Evolutionary conservation across 306 rosid species (phyloP).

Genomic region (Cotoneaster glaucophyllus): DNA sequence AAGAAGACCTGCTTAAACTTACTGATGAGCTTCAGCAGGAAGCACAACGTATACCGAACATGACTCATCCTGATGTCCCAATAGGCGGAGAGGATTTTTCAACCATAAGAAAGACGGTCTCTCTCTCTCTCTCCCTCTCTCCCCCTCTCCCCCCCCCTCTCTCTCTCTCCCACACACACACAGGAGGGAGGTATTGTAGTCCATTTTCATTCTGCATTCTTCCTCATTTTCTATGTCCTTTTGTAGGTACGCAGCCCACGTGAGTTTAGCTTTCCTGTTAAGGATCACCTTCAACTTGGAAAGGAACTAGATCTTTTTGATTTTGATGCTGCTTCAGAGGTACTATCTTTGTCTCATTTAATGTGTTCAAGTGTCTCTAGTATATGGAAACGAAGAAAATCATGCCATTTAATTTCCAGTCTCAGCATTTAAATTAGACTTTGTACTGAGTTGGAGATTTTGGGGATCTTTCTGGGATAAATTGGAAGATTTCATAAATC

Average conservation of each 20-base stretch:
- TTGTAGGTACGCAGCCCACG: slow-evolving; percentile 63
- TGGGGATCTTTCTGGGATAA: not conserved
- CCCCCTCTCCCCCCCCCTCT: not conserved
- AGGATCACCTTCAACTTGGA: slow-evolving; percentile 92
- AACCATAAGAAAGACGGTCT: slow-evolving; percentile 56
- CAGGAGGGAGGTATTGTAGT: not conserved
- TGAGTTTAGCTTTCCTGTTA: slow-evolving; percentile 60
- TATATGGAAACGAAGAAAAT: not conserved
- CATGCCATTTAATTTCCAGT: not conserved
- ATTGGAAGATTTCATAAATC: not conserved
- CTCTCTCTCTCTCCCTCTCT: slow-evolving; percentile 6
- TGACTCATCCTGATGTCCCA: slow-evolving; percentile 86
- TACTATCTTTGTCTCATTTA: slow-evolving; percentile 30
- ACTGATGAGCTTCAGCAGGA: slow-evolving; percentile 79
- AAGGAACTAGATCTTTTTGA: slow-evolving; percentile 81
- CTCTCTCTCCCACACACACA: too few species aligned
- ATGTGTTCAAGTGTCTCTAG: slow-evolving; percentile 20
- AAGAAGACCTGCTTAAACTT: slow-evolving; percentile 77
- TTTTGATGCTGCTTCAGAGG: slow-evolving; percentile 98
- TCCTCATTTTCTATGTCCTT: slow-evolving; percentile 9
- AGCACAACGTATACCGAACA: slow-evolving; percentile 81
- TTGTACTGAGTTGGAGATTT: not conserved
- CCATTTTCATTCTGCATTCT: slow-evolving; percentile 13
- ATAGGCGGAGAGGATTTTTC: slow-evolving; percentile 88
- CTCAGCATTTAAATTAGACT: not conserved